Conservation (phyloP, 2,329 filamentous ascomycete genomes). For the Claviceps digitariae region DNA sequence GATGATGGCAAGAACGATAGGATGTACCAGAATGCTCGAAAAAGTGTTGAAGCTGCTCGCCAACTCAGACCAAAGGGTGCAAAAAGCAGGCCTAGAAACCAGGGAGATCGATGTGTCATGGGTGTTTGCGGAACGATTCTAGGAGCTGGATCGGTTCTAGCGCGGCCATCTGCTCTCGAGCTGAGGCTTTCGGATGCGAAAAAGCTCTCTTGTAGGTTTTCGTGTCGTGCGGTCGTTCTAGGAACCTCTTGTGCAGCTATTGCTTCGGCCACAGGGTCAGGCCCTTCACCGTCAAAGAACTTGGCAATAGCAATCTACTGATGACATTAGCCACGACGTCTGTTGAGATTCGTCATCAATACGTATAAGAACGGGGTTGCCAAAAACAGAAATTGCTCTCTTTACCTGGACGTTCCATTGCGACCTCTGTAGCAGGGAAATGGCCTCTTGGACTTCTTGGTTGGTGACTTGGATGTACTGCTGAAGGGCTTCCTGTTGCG, state of each 20-base stretch:
- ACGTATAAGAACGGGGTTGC: too few relatives aligned
- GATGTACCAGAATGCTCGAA: conserved; percentile 62
- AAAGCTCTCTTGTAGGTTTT: conserved; percentile 58
- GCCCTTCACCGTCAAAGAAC: conserved; percentile 92
- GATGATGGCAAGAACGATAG: conserved; percentile 67
- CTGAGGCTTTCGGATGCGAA: conserved; percentile 17
- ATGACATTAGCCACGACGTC: not conserved
- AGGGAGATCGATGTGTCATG: conserved; percentile 54
- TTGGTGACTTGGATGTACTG: conserved; percentile 83
- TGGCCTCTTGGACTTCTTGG: conserved; percentile 61
- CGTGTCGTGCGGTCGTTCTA: conserved; percentile 49
- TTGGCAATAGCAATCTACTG: conserved; percentile 82
- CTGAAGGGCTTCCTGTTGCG: conserved; percentile 72
- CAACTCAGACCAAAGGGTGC: conserved; percentile 72
- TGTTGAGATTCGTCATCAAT: not conserved
- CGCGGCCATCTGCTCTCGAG: conserved; percentile 12
- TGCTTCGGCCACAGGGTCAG: conserved; percentile 69
- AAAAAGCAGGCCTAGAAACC: conserved; percentile 65
- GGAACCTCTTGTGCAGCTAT: conserved; percentile 50
- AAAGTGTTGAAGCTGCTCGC: conserved; percentile 52
- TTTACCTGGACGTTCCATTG: conserved; percentile 90
- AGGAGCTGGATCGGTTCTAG: conserved; percentile 53
- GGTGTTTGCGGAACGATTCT: conserved; percentile 70
- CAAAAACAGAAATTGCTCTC: too few relatives aligned
- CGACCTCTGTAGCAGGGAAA: conserved; percentile 68